phyloP scores from a whole-genome alignment of 2,329 filamentous ascomycete species.

The Thermoascus crustaceus region DNA sequence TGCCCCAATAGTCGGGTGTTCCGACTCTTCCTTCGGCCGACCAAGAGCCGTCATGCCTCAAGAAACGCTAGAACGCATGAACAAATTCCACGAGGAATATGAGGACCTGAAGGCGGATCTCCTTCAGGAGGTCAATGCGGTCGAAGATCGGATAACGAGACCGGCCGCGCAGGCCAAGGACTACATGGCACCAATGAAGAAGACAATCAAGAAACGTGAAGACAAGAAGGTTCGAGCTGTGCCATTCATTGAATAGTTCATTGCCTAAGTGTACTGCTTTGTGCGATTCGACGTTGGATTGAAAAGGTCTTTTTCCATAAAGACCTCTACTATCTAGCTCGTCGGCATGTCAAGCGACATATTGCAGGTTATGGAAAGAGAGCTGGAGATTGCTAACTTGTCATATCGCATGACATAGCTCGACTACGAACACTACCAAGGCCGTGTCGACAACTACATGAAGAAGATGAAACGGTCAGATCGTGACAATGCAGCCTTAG shows the following conservation, averaged over 20 bases:
- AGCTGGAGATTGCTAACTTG: conserved; percentile 4
- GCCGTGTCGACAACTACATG: conserved; percentile 59
- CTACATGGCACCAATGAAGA: conserved; percentile 63
- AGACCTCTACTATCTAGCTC: no score
- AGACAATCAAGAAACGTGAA: conserved; percentile 77
- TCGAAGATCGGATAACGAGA: conserved; percentile 61
- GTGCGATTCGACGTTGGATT: no score
- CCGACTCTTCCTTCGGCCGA: conserved; percentile 48
- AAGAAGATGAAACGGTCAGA: conserved; percentile 63
- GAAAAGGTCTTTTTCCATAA: no score
- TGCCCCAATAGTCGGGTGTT: conserved; percentile 63
- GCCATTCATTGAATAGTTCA: no score
- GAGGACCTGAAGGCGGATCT: conserved; percentile 64
- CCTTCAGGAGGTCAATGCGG: conserved; percentile 59
- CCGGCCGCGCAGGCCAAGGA: conserved; percentile 63
- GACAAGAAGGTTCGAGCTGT: conserved; percentile 55
- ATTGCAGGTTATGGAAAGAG: neutral
- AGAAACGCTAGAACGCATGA: conserved; percentile 55
- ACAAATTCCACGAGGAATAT: conserved; percentile 58
- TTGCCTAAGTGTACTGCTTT: no score
- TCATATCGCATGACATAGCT: conserved; percentile 36
- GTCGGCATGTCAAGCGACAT: no score
- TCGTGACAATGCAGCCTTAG: conserved; percentile 63
- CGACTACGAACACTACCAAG: conserved; percentile 71
- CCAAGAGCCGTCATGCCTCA: conserved; percentile 54